Conservation (phyloP, 129 eudicot genomes). For the Daucus carota region DNA sequence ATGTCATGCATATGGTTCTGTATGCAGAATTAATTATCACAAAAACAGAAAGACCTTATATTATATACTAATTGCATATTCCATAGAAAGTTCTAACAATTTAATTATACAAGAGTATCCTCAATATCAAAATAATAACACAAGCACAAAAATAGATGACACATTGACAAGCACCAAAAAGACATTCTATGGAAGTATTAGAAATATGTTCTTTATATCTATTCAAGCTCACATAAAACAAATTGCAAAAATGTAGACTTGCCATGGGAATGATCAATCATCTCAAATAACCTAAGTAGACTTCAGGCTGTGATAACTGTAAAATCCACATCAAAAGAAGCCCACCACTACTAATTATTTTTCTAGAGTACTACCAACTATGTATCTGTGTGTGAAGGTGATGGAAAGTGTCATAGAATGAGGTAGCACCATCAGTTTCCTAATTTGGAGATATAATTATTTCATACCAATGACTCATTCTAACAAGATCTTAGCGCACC, state of each 20-base stretch:
- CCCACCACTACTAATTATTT: not conserved
- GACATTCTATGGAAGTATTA: no score
- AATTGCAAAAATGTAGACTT: not conserved
- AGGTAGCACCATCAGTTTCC: not conserved
- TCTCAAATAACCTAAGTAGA: not conserved
- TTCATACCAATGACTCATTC: not conserved
- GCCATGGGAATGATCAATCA: not conserved
- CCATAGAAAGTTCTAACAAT: not conserved
- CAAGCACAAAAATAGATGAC: not conserved
- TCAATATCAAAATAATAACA: not conserved
- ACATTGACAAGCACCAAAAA: not conserved
- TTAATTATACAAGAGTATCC: not conserved
- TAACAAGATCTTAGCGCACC: not conserved
- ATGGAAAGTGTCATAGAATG: not conserved
- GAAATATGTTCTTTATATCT: not conserved
- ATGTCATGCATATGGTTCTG: conserved; percentile 1
- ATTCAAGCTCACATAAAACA: not conserved
- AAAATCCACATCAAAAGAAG: not conserved
- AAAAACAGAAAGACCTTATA: not conserved
- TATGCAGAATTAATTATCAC: not conserved
- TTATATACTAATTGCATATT: not conserved
- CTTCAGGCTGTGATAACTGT: conserved; percentile 4
- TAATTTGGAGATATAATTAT: not conserved
- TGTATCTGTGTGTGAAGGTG: not conserved
- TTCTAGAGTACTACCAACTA: no score